Evolutionary conservation across 257 asterid genomes (phyloP).

Genomic region (Pogostemon cablin): DNA sequence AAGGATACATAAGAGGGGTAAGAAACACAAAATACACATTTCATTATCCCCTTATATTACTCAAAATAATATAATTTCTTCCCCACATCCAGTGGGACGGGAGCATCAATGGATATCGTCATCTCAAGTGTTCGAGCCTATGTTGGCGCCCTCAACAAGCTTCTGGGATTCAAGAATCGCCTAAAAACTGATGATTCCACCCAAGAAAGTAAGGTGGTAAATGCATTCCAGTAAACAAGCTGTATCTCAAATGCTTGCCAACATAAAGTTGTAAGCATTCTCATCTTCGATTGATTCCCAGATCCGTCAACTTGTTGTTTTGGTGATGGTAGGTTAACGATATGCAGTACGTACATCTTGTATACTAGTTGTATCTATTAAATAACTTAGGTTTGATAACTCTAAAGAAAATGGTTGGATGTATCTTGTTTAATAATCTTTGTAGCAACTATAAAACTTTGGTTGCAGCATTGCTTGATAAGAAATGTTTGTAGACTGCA

Average conservation of each 20-base stretch:
- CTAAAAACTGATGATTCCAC: constrained; percentile 30
- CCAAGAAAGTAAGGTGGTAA: constrained; percentile 36
- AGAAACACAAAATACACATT: not conserved
- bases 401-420: not conserved
- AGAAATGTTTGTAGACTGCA: not conserved
- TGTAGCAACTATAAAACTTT: constrained; percentile 15
- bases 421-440: constrained; percentile 1
- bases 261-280: constrained; percentile 5
- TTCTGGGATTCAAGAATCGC: constrained; percentile 59
- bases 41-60: not conserved
- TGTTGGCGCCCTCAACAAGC: constrained; percentile 88
- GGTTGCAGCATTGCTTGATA: not conserved
- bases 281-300: constrained; percentile 18
- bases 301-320: not conserved
- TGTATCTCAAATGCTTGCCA: not conserved
- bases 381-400: constrained; percentile 3
- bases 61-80: not conserved
- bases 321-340: not conserved
- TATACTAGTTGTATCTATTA: constrained; percentile 16
- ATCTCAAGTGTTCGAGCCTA: constrained; percentile 92
- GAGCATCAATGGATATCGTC: constrained; percentile 89
- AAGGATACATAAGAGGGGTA: not conserved
- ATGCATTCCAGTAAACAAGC: constrained; percentile 32
- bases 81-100: constrained; percentile 67
- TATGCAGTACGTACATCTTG: not conserved